phyloP scores from a whole-genome alignment of 75 land plant genomes.

The Selaginella moellendorffii region DNA sequence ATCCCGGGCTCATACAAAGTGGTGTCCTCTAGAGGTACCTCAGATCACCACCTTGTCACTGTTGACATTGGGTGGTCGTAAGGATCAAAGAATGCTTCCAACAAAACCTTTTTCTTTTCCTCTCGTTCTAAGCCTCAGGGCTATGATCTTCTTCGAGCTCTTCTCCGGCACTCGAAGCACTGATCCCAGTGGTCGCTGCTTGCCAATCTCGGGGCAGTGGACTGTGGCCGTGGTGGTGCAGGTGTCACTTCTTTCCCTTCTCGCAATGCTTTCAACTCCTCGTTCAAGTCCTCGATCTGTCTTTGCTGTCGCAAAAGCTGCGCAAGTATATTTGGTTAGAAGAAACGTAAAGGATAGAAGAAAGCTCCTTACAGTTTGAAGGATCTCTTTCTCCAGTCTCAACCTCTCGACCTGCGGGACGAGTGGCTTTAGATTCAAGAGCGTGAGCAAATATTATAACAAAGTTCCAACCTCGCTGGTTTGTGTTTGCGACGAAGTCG shows the following conservation, averaged over 20 bases:
- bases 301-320: slow-evolving; percentile 47
- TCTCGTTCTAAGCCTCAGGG: no score
- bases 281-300: slow-evolving; percentile 38
- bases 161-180: not conserved
- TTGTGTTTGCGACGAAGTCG: no score
- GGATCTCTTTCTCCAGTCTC: slow-evolving; percentile 31
- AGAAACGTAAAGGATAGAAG: not conserved
- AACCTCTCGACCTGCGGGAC: slow-evolving; percentile 26
- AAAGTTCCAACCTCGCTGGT: no score
- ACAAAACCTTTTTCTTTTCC: no score
- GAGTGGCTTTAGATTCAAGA: no score
- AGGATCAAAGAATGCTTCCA: no score
- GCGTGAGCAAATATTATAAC: no score
- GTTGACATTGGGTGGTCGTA: no score
- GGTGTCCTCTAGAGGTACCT: slow-evolving; percentile 55
- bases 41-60: slow-evolving; percentile 63
- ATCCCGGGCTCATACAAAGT: slow-evolving; percentile 60
- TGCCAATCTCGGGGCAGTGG: not conserved
- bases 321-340: not conserved
- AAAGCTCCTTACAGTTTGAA: slow-evolving; percentile 35
- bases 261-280: slow-evolving; percentile 14
- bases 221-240: not conserved
- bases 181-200: not conserved
- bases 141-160: not conserved
- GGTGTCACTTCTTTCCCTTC: not conserved